Evolutionary conservation across 805 yeast species (phyloP).

Genomic region (Lipomyces spencermartinsiae): DNA sequence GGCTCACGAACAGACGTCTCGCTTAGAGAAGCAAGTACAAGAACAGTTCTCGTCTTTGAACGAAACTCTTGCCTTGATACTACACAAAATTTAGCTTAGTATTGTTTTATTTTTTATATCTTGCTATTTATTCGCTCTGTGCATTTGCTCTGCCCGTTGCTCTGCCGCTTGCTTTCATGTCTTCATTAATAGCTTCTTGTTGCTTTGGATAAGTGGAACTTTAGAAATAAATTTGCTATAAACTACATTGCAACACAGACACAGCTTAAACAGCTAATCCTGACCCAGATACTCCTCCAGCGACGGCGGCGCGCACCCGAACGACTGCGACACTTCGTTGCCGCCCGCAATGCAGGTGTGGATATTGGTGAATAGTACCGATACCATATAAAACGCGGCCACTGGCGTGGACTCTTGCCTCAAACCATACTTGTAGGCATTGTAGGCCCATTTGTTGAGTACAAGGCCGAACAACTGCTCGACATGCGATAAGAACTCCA

Average conservation of each 20-base stretch:
- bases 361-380: slow-evolving; percentile 11
- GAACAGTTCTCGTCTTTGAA: too few relatives aligned
- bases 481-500: background rate
- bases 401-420: slow-evolving; percentile 10
- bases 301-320: slow-evolving; percentile 10
- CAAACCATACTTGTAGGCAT: slow-evolving; percentile 5
- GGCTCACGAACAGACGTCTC: too few relatives aligned
- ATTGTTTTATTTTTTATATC: too few relatives aligned
- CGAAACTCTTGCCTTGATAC: too few relatives aligned
- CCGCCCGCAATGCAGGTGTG: slow-evolving; percentile 9
- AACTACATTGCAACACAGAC: background rate
- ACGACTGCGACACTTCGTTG: slow-evolving; percentile 11
- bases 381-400: background rate
- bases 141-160: background rate
- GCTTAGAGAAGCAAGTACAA: too few relatives aligned
- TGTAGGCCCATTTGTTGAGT: slow-evolving; percentile 8
- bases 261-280: slow-evolving; percentile 3
- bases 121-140: too few relatives aligned
- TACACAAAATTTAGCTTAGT: too few relatives aligned
- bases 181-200: background rate
- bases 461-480: slow-evolving; percentile 10
- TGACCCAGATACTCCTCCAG: slow-evolving; percentile 10
- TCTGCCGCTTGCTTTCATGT: slow-evolving; percentile 3
- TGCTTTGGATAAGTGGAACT: slow-evolving; percentile 5
- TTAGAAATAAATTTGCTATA: slow-evolving; percentile 1